Evolutionary conservation across 1,284 basidiomycete genomes (phyloP), one percentile per base, ranked within the genome.

Genomic region (Phaffia rhodozyma): DNA sequence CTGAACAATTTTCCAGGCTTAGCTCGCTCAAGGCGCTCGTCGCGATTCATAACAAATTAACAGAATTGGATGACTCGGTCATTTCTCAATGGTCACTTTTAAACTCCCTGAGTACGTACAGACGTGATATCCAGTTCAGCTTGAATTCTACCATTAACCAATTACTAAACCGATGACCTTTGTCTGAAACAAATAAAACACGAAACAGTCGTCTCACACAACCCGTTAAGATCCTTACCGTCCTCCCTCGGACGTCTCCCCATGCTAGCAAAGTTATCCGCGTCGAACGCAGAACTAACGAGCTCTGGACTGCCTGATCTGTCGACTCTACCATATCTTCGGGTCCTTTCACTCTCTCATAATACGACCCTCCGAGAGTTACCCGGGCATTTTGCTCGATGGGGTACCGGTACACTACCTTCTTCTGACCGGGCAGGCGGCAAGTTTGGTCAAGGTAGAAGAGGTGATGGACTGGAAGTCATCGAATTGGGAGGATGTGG

Each of bases 381-480:
- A 5, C 63, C 63, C 5, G 21, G 9, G 2, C 63, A 65, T 51
- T 65, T 65, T 25, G 30, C 29, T 21, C 43, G 58, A 21, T 65
- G 63, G 63, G 63, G 63, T 1, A 65, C 63, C 11, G 63, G 58
- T 29, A 48, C 58, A 0, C 55, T 65, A 1, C 63, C 63, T 9
- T 27, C 63, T 5, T 16, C 53, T 27, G 20, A 32, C n/a, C 43
- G 58, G 20, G 1, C 21, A 20, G 16, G 51, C 34, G n/a, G 43
- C 57, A 43, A 43, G 38, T 43, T 43, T n/a, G 56, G 25, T 11
- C 49, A 51, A 32, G 58, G 58, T n/a, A 23, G 63, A 34, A n/a
- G 59, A n/a, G 63, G 63, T 13, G 63, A 65, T 38, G 63, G 63
- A 11, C 32, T 65, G n/a, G 63, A 65, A 50, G 63, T 65, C 32